Evolutionary conservation across 768 basidiomycete genomes (phyloP).

Genomic region (Russula emetica): DNA sequence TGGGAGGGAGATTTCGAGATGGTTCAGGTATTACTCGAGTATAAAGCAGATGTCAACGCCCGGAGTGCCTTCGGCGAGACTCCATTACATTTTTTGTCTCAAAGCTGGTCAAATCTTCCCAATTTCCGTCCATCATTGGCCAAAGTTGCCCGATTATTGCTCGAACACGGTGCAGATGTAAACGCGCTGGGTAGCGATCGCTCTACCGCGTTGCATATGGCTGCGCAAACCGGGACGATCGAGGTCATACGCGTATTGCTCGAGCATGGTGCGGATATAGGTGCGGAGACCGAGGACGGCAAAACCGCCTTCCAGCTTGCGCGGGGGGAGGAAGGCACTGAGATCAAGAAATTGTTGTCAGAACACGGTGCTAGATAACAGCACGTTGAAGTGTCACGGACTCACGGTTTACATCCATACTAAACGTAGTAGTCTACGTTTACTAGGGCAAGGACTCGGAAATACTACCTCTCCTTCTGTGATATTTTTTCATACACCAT

Average conservation of each 20-base stretch:
- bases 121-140: background rate
- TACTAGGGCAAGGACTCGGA: too few species aligned
- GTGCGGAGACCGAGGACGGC: background rate
- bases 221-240: background rate
- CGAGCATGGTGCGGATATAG: background rate
- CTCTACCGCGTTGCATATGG: background rate
- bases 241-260: background rate
- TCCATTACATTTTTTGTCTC: too few species aligned
- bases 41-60: background rate
- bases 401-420: too few species aligned
- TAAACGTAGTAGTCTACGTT: too few species aligned
- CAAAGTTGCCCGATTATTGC: background rate
- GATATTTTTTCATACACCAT: background rate
- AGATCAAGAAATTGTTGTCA: background rate
- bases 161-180: background rate
- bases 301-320: too few species aligned
- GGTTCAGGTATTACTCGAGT: too few species aligned
- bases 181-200: background rate
- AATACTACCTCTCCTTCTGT: too few species aligned
- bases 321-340: background rate
- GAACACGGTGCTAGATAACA: background rate
- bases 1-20: too few species aligned
- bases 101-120: too few species aligned
- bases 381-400: too few species aligned
- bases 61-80: too few species aligned